A percentile compares a stretch with the other conserved stretches of the same genome.
Evolutionary conservation across 768 basidiomycete genomes (phyloP).

Genomic region (Tulasnella sp.): DNA sequence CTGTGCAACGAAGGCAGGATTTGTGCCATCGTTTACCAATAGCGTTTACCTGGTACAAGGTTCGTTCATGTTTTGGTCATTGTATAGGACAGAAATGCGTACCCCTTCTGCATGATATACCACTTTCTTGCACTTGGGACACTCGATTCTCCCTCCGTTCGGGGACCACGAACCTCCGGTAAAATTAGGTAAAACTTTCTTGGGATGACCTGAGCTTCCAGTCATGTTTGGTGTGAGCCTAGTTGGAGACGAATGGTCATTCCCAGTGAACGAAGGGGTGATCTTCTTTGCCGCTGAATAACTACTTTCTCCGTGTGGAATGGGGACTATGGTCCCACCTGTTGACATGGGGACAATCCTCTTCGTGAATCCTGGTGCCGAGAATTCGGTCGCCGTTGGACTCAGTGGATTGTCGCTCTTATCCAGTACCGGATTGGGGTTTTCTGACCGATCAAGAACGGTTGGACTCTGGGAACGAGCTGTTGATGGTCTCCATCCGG

Average conservation of each 20-base stretch:
- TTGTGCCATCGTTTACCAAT: slow-evolving; percentile 73
- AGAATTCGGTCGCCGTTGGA: slow-evolving; percentile 44
- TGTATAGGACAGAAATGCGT: slow-evolving; percentile 3
- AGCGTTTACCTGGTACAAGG: slow-evolving; percentile 48
- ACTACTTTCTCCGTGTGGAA: neutral
- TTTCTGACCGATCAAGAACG: too few species aligned
- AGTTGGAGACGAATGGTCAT: neutral
- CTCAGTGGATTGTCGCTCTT: too few species aligned
- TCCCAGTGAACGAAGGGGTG: slow-evolving; percentile 11
- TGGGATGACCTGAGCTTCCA: slow-evolving; percentile 2
- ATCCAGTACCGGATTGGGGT: too few species aligned
- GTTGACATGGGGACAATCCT: slow-evolving; percentile 11
- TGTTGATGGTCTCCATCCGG: too few species aligned
- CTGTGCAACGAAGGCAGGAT: slow-evolving; percentile 59
- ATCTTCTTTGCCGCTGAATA: slow-evolving; percentile 12
- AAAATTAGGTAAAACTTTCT: slow-evolving; percentile 23
- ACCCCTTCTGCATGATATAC: slow-evolving; percentile 85
- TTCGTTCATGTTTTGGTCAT: neutral
- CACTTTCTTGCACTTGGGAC: slow-evolving; percentile 56
- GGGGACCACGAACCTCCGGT: slow-evolving; percentile 30
- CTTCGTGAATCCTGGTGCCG: neutral
- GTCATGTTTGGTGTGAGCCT: slow-evolving; percentile 3
- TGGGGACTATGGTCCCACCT: slow-evolving; percentile 6
- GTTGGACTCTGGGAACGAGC: too few species aligned
- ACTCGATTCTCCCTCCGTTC: slow-evolving; percentile 46